These are phyloP conservation scores for Penstemon barbatus DNA, from an alignment of 257 asterid genomes.

Conservation along the genomic window DNA sequence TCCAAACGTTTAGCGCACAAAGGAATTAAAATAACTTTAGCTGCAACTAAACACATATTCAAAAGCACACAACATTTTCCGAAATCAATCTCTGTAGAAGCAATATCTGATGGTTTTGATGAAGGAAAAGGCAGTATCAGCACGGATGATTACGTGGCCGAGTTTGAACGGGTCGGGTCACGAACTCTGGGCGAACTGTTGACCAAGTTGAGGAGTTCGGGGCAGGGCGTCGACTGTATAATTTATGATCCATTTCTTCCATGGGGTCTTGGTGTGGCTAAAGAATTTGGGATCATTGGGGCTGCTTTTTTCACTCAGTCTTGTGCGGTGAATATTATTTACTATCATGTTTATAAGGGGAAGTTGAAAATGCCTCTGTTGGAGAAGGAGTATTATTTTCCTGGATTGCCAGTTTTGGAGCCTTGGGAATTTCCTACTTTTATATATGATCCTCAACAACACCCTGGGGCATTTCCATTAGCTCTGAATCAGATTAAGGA, in stretches of 20 bases:
- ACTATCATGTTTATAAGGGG: slow-evolving; percentile 28
- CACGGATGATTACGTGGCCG: background rate
- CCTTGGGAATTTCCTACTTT: slow-evolving; percentile 41
- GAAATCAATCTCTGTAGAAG: slow-evolving; percentile 29
- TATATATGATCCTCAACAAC: slow-evolving; percentile 23
- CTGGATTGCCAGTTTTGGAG: slow-evolving; percentile 26
- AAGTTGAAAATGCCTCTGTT: slow-evolving; percentile 35
- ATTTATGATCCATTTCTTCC: slow-evolving; percentile 41
- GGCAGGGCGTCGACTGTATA: slow-evolving; percentile 36
- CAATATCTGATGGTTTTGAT: slow-evolving; percentile 47
- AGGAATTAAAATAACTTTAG: slow-evolving; percentile 35
- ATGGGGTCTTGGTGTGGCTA: slow-evolving; percentile 50
- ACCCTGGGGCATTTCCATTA: slow-evolving; percentile 11
- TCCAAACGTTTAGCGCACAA: slow-evolving; percentile 39
- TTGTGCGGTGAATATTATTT: slow-evolving; percentile 30
- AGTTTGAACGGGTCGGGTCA: slow-evolving; percentile 26
- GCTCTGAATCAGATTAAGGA: slow-evolving; percentile 36
- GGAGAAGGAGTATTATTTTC: slow-evolving; percentile 26
- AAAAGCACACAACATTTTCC: slow-evolving; percentile 29
- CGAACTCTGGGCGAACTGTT: slow-evolving; percentile 31
- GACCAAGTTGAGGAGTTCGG: slow-evolving; percentile 30
- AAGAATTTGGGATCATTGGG: slow-evolving; percentile 23
- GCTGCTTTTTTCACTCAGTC: slow-evolving; percentile 42
- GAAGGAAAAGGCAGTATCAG: slow-evolving; percentile 17
- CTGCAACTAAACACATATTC: slow-evolving; percentile 28